A percentile compares a stretch with the other conserved stretches of the same genome.
Conservation (phyloP, 1,284 basidiomycete species). For the Cerrena zonata region DNA sequence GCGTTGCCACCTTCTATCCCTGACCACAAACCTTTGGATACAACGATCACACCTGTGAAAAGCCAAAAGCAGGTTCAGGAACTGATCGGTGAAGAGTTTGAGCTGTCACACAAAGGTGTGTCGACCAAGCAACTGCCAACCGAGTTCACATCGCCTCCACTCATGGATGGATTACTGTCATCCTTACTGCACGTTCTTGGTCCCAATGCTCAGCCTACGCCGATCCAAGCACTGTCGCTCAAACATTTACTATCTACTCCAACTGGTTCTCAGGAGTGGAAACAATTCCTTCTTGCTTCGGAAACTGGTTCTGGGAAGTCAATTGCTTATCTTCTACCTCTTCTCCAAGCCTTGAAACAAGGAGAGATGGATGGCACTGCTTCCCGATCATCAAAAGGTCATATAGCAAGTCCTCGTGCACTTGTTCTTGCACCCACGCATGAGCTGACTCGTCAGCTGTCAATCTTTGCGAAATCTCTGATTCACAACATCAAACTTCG, state of each 20-base stretch:
- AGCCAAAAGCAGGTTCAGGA: slow-evolving; percentile 16
- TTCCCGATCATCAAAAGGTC: slow-evolving; percentile 9
- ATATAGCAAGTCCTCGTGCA: slow-evolving; percentile 58
- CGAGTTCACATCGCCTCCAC: slow-evolving; percentile 60
- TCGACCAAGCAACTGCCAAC: slow-evolving; percentile 21
- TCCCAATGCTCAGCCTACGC: slow-evolving; percentile 51
- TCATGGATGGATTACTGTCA: slow-evolving; percentile 55
- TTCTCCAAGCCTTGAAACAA: slow-evolving; percentile 72
- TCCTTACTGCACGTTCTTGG: slow-evolving; percentile 56
- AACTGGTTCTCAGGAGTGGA: slow-evolving; percentile 29
- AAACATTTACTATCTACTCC: slow-evolving; percentile 43
- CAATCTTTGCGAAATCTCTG: slow-evolving; percentile 67
- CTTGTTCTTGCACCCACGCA: slow-evolving; percentile 83
- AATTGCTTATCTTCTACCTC: slow-evolving; percentile 80
- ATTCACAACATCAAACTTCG: slow-evolving; percentile 72
- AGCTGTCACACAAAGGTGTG: slow-evolving; percentile 24
- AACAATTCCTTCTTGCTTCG: slow-evolving; percentile 68
- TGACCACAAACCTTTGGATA: no score
- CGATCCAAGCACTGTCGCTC: slow-evolving; percentile 70
- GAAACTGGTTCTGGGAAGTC: slow-evolving; percentile 90
- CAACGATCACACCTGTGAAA: neutral
- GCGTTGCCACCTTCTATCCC: neutral
- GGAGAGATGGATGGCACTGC: slow-evolving; percentile 34
- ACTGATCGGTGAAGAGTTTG: slow-evolving; percentile 36
- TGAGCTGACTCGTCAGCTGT: slow-evolving; percentile 77